Base-by-base conservation (phyloP, 2,329 filamentous ascomycete genomes). In the Penicillium sp. region DNA sequence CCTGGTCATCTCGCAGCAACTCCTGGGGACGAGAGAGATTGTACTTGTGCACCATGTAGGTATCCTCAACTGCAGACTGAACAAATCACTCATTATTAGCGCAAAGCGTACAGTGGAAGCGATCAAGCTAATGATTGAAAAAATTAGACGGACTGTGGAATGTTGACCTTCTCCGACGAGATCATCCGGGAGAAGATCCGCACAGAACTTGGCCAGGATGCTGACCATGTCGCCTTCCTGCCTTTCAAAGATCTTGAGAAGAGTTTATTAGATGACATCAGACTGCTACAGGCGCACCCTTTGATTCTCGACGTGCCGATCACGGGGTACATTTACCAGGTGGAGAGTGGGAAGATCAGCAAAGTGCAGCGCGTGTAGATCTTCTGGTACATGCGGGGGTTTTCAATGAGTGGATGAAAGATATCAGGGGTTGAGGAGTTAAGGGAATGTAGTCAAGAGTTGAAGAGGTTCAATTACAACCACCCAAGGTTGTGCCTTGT, bases 1-100 rank as follows among this genome's bases (percentile, higher is more conserved):
- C 21, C 84, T 95, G 60, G 76, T 94, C 64, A 92, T 95, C 70
- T 93, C 90, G 0, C 84, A 95, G 77, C 91, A 94, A 74, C 82
- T 94, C 7, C 84, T 95, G 0, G 90, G 89, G 8, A 95, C 91
- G 0, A 82, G 84, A 1, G 91, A 94, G 75, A 88, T 95, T 54
- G 75, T 93, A 19, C 74, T 93, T 26, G 17, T 47, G 19, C 45
- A 47, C 7, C 45, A 47, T n/a, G 45, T 47, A 47, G 9, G 45
- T 41, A 41, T 15, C 5, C 15, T 9, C 35, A 41, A 9, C 31
- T 3, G 35, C 13, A 11, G 13, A 41, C 9, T 13, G 9, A 15
- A 2, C 35, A 41, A 3, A 15, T 5, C 3, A 2, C 5, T 26
- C 26, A 6, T 26, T 26, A 4, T 6, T 26, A 26, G 26, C 26